Base-by-base conservation (phyloP, 176 grass and related monocot species). In the Juncus inflexus region DNA sequence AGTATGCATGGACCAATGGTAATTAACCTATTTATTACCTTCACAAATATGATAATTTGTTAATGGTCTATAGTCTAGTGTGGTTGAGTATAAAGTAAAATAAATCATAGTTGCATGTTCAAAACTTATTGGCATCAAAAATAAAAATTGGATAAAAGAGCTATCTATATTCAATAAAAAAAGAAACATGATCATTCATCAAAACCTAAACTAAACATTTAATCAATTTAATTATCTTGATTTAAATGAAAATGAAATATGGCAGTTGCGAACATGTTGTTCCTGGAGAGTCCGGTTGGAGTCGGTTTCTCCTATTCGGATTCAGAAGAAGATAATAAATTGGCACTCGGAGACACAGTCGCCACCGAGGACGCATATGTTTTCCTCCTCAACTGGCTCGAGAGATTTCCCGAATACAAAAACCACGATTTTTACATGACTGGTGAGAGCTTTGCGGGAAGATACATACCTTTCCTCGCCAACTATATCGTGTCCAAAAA, bases 381-480 rank as follows among this genome's bases (percentile, higher is more conserved):
- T 7, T 91, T 91, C 69, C 77, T 91, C 41, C 8, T 81, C 40
- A 81, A 55, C 12, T 87, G 84, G 88, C 40, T 91, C 50, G 76
- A 91, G 10, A 78, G 84, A 12, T 91, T 91, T 63, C 88, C 88
- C 0, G 78, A 79, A 37, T 87, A 86, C 80, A 87, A 84, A 63
- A 13, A 42, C 65, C 74, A 80, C 3, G 84, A 87, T 4, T 28
- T 91, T 2, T 81, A 67, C 77, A 52, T 91, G 45, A 9, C 53
- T 28, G 88, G 88, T 42, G 83, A 91, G 68, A 91, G 88, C 69
- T 91, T 86, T 73, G 77, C 80, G 3, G 88, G 88, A 5, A 83
- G 86, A 75, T 91, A 84, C 77, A 42, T 81, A 56, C 88, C 88
- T 0, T 76, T 86, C 69, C 84, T 91, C 13, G 64, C 84, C 53